These are phyloP conservation scores for Coemansia sp. DNA, from an alignment of 192 early-diverging fungal species.

Conservation along the genomic window DNA sequence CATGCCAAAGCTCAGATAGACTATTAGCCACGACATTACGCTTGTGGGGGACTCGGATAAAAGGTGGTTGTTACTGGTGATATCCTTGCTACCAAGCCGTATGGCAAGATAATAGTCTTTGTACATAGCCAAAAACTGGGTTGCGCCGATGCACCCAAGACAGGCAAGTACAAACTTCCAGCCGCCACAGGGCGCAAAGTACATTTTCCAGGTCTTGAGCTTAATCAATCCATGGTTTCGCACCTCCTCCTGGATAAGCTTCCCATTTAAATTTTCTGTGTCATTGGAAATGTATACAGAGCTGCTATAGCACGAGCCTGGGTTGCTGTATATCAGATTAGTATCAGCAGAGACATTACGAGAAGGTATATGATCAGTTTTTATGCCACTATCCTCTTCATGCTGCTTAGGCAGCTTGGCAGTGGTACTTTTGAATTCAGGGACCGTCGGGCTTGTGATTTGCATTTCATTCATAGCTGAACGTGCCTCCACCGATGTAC, in stretches of 20 bases:
- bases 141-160: constrained; percentile 53
- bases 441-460: neutral
- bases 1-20: constrained; percentile 18
- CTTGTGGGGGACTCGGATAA: neutral
- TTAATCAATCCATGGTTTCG: constrained; percentile 70
- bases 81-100: constrained; percentile 38
- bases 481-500: constrained; percentile 10
- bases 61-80: constrained; percentile 5
- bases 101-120: constrained; percentile 57
- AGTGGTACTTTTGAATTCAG: neutral
- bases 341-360: neutral
- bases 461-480: neutral
- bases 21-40: constrained; percentile 28
- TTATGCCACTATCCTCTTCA: neutral
- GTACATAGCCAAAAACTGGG: constrained; percentile 51
- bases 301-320: neutral
- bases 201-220: constrained; percentile 69
- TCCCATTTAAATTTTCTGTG: constrained; percentile 33
- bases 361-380: neutral
- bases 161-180: constrained; percentile 56
- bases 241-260: constrained; percentile 77
- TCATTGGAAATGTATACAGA: neutral
- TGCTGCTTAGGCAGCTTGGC: neutral
- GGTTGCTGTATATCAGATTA: neutral
- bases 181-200: constrained; percentile 67